These are phyloP conservation scores for Phytophthora palmivora DNA, from an alignment of 352 stramenopile species.

Conservation along the genomic window DNA sequence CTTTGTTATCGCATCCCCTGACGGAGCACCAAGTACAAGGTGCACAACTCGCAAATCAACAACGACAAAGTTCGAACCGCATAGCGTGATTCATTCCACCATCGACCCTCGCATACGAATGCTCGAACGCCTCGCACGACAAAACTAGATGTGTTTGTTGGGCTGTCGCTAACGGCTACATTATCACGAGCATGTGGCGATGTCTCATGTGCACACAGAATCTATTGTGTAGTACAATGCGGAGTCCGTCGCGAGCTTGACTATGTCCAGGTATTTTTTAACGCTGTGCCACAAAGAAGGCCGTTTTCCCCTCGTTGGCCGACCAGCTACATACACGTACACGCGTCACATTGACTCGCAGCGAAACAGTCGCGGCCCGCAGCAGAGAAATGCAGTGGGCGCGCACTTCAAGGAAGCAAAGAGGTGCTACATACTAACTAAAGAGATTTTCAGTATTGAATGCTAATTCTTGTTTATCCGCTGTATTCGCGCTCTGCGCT, in stretches of 20 bases:
- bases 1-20: too few species aligned
- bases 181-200: neutral
- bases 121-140: neutral
- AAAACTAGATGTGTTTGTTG: neutral
- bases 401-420: conserved; percentile 25
- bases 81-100: too few species aligned
- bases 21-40: too few species aligned
- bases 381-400: conserved; percentile 7
- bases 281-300: neutral
- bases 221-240: neutral
- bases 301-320: neutral
- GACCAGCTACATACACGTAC: neutral
- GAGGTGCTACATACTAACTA: too few species aligned
- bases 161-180: neutral
- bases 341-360: neutral
- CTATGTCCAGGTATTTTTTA: too few species aligned
- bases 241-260: neutral
- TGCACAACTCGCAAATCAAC: too few species aligned
- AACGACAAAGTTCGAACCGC: too few species aligned
- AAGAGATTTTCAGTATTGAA: too few species aligned
- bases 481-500: too few species aligned
- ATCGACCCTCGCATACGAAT: too few species aligned
- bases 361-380: neutral
- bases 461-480: too few species aligned
- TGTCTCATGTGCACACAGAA: neutral